A percentile compares a stretch with the other conserved stretches of the same genome.
These are phyloP conservation scores for Centaurea solstitialis DNA, from an alignment of 129 eudicot species.

Conservation along the genomic window DNA sequence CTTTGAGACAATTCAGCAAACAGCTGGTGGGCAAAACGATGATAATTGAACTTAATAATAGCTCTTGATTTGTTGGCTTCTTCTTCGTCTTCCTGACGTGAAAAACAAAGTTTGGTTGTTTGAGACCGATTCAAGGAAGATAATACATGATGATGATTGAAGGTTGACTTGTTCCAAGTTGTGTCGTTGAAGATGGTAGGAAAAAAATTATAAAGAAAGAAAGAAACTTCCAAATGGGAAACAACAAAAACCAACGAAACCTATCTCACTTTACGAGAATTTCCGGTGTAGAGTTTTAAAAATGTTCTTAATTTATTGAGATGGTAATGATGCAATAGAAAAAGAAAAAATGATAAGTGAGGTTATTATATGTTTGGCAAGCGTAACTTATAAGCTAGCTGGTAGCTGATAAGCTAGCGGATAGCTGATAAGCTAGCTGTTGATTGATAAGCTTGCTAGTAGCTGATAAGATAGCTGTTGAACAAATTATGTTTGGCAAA, in stretches of 20 bases:
- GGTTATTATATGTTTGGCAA: too few relatives aligned
- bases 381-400: too few relatives aligned
- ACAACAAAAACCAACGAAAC: not conserved
- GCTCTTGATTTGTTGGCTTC: slow-evolving; percentile 5
- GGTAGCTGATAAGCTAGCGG: too few relatives aligned
- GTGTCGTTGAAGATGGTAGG: slow-evolving; percentile 20
- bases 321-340: too few relatives aligned
- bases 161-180: slow-evolving; percentile 33
- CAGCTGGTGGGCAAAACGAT: slow-evolving; percentile 1
- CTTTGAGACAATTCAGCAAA: too few relatives aligned
- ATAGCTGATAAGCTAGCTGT: too few relatives aligned
- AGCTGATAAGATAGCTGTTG: too few relatives aligned
- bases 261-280: not conserved
- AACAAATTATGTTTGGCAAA: too few relatives aligned
- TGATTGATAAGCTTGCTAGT: too few relatives aligned
- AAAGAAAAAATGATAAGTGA: too few relatives aligned
- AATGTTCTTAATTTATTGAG: too few relatives aligned
- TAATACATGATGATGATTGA: slow-evolving; percentile 29
- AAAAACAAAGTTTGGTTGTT: slow-evolving; percentile 25
- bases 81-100: slow-evolving; percentile 32
- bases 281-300: too few relatives aligned
- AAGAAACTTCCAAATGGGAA: slow-evolving; percentile 26
- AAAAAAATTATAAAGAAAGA: slow-evolving; percentile 20
- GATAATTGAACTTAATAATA: not conserved
- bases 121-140: slow-evolving; percentile 10